Conservation (phyloP, 768 basidiomycete species). For the Auriscalpium orientale region DNA sequence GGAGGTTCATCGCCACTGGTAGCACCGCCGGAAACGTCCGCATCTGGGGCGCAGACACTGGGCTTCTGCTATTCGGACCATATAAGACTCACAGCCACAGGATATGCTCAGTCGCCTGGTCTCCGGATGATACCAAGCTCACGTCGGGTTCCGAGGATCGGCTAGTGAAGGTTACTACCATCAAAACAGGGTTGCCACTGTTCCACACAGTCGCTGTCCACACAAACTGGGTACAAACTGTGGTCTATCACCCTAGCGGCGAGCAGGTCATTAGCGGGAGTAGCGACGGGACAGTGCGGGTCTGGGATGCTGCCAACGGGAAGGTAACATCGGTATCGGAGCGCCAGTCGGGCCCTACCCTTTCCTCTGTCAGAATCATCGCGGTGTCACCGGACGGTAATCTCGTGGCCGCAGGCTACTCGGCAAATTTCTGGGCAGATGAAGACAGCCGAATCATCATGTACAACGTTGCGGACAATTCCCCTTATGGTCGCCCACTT, state of each 20-base stretch:
- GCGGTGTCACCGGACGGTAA: slow-evolving; percentile 21
- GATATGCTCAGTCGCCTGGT: slow-evolving; percentile 19
- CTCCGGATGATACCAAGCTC: slow-evolving; percentile 17
- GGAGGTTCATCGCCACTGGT: slow-evolving; percentile 9
- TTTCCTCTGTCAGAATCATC: slow-evolving; percentile 10
- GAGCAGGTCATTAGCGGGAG: background rate
- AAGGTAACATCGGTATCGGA: background rate
- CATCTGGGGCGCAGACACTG: slow-evolving; percentile 20
- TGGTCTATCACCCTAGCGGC: background rate
- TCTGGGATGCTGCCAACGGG: slow-evolving; percentile 3
- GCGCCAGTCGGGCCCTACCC: slow-evolving; percentile 2
- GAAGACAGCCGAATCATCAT: slow-evolving; percentile 2
- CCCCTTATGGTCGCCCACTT: too few relatives aligned
- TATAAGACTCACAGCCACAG: slow-evolving; percentile 14
- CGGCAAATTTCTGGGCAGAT: background rate
- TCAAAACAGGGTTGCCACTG: background rate
- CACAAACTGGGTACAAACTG: slow-evolving; percentile 5
- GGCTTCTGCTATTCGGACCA: slow-evolving; percentile 6
- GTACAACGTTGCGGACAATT: slow-evolving; percentile 4
- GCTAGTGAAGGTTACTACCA: background rate
- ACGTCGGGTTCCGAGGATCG: background rate
- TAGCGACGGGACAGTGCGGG: slow-evolving; percentile 3
- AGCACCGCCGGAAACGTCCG: slow-evolving; percentile 12
- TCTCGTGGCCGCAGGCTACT: slow-evolving; percentile 17
- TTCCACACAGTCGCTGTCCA: background rate